These are phyloP conservation scores for Saussurea involucrata DNA, from an alignment of 129 eudicot species.

Conservation along the genomic window DNA sequence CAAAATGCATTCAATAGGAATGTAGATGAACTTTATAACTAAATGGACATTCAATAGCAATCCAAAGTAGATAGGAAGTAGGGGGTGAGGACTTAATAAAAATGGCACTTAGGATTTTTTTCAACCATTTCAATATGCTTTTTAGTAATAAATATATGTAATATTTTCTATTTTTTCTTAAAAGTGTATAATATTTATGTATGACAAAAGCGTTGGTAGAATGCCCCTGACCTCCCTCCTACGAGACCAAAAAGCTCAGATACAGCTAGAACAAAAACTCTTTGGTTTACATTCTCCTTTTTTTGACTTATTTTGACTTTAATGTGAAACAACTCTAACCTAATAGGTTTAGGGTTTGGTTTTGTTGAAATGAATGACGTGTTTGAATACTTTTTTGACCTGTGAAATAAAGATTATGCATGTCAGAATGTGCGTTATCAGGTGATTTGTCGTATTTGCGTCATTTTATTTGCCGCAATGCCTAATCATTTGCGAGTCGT, in stretches of 20 bases:
- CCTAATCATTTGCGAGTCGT: neutral
- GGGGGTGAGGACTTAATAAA: neutral
- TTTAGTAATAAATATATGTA: neutral
- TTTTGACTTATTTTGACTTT: too few species aligned
- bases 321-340: neutral
- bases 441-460: slow-evolving; percentile 3
- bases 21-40: neutral
- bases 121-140: neutral
- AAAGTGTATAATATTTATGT: too few species aligned
- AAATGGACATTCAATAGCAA: neutral
- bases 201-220: too few species aligned
- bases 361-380: neutral
- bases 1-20: neutral
- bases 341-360: neutral
- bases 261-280: too few species aligned
- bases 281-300: too few species aligned
- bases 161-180: neutral
- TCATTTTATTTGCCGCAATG: neutral
- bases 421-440: neutral
- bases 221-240: too few species aligned
- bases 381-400: neutral
- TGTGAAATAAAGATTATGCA: neutral
- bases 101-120: neutral
- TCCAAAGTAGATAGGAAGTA: neutral
- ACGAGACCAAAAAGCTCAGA: too few species aligned